Percentiles rank a stretch among this genome's conserved stretches.
phyloP scores from a whole-genome alignment of 306 rosid genomes.

The Citrullus mucosospermus region DNA sequence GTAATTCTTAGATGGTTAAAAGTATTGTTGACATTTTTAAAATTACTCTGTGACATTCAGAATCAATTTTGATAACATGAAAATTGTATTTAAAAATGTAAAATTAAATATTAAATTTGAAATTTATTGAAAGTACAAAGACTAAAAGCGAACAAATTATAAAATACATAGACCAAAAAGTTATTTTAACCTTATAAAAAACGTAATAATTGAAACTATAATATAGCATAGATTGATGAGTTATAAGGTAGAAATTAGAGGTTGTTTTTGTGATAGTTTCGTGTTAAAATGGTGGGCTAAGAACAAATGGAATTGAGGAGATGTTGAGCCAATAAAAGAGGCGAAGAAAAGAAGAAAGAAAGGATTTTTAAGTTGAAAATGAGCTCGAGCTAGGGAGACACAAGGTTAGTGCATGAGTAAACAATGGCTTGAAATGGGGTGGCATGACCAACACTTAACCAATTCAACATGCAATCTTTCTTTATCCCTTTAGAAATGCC shows the following conservation, averaged over 20 bases:
- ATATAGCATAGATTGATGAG: too few species aligned
- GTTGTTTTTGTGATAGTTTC: neutral
- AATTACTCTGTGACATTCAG: too few species aligned
- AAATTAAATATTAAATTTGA: too few species aligned
- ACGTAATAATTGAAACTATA: too few species aligned
- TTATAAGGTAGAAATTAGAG: neutral
- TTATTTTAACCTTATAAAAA: too few species aligned
- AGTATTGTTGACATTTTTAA: too few species aligned
- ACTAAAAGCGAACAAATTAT: too few species aligned
- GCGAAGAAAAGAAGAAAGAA: neutral
- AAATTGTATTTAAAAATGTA: too few species aligned
- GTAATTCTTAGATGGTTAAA: too few species aligned
- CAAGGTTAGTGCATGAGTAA: slow-evolving; percentile 26
- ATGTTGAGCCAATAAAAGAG: neutral
- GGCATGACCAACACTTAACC: slow-evolving; percentile 6
- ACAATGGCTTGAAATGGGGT: slow-evolving; percentile 27
- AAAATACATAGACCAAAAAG: too few species aligned
- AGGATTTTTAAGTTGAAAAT: neutral
- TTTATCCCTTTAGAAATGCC: neutral
- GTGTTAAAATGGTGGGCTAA: neutral
- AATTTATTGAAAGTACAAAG: too few species aligned
- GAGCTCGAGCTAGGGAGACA: slow-evolving; percentile 6
- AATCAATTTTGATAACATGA: too few species aligned
- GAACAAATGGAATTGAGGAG: neutral
- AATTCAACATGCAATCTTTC: slow-evolving; percentile 2